phyloP scores from a whole-genome alignment of 805 yeast species.

The Candida awuae region DNA sequence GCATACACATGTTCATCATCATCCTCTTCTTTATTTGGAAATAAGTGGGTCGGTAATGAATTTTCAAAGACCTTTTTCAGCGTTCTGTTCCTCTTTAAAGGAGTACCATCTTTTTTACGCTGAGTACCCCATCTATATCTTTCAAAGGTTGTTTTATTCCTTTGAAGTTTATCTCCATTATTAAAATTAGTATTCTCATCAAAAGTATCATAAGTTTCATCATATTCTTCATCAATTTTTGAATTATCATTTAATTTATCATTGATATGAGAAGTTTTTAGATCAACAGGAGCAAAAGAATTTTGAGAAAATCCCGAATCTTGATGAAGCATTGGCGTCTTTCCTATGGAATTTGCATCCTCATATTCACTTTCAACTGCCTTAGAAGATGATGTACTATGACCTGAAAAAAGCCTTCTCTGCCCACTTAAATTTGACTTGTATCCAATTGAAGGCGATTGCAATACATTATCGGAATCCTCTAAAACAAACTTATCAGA shows the following conservation, averaged over 20 bases:
- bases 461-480: constrained; percentile 8
- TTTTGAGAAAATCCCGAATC: constrained; percentile 12
- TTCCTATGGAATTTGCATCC: constrained; percentile 17
- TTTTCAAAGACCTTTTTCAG: constrained; percentile 27
- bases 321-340: constrained; percentile 21
- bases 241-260: background rate
- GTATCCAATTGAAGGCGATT: constrained; percentile 13
- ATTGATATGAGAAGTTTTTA: constrained; percentile 13
- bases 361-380: constrained; percentile 12
- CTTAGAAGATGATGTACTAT: constrained; percentile 11
- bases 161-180: constrained; percentile 6
- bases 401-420: constrained; percentile 16
- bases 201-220: constrained; percentile 11
- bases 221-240: constrained; percentile 3
- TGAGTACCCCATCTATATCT: constrained; percentile 90
- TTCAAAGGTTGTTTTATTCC: constrained; percentile 46
- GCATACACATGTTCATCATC: constrained; percentile 23
- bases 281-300: constrained; percentile 6
- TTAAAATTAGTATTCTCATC: constrained; percentile 23
- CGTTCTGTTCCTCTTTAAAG: constrained; percentile 53
- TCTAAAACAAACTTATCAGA: constrained; percentile 16
- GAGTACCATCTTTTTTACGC: constrained; percentile 63
- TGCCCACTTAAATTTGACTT: constrained; percentile 6
- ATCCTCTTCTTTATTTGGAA: constrained; percentile 14
- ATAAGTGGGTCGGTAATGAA: constrained; percentile 16